Percentiles rank a stretch among this genome's conserved stretches.
These are phyloP conservation scores for Penicillium psychrosexuale DNA, from an alignment of 2,329 filamentous ascomycete genomes.

Conservation along the genomic window DNA sequence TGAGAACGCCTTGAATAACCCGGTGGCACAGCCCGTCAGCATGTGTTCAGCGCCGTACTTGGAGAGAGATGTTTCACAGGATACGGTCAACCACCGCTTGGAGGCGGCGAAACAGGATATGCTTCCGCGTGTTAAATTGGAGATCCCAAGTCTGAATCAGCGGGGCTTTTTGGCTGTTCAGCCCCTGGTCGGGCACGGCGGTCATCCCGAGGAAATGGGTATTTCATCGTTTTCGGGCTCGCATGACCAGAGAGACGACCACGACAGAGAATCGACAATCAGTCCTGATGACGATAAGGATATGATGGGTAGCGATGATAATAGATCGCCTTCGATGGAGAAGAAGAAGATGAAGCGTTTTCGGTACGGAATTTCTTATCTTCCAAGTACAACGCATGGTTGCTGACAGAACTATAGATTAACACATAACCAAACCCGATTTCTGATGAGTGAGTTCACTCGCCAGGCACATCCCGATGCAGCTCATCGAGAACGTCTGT, in stretches of 20 bases:
- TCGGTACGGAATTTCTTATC: conserved; percentile 28
- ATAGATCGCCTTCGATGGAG: conserved; percentile 30
- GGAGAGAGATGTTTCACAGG: conserved; percentile 20
- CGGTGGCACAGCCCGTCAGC: conserved; percentile 9
- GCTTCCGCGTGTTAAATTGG: conserved; percentile 26
- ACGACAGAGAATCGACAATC: conserved; percentile 21
- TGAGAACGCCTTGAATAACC: conserved; percentile 28
- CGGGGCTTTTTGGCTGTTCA: conserved; percentile 16
- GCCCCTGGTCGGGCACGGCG: conserved; percentile 15
- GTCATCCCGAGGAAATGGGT: conserved; percentile 13
- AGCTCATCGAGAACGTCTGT: conserved; percentile 80
- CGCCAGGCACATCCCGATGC: conserved; percentile 93
- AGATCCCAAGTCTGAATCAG: conserved; percentile 25
- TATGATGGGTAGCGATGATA: conserved; percentile 28
- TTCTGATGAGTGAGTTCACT: conserved; percentile 94
- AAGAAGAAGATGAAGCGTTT: conserved; percentile 47
- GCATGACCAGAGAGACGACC: conserved; percentile 16
- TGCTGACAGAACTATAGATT: conserved; percentile 55
- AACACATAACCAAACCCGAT: conserved; percentile 95
- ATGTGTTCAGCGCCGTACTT: conserved; percentile 14
- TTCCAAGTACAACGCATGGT: background rate
- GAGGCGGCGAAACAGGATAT: conserved; percentile 17
- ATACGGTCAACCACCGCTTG: conserved; percentile 14
- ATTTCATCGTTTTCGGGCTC: conserved; percentile 9
- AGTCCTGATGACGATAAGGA: conserved; percentile 32